Evolutionary conservation across 129 eudicot genomes (phyloP).

Genomic region (Chrysanthemum makinoi): DNA sequence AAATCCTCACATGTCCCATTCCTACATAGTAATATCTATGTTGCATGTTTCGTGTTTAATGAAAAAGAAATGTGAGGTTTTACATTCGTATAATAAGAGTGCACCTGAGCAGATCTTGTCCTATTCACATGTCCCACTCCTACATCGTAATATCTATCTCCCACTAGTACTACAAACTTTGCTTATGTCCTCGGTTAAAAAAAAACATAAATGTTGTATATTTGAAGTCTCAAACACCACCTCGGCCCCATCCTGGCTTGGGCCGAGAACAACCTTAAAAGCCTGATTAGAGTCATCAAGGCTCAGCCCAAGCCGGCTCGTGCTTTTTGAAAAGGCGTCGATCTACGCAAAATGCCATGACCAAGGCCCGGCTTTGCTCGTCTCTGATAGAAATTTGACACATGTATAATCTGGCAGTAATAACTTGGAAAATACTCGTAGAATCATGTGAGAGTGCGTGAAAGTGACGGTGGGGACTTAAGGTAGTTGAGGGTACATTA

Average conservation of each 20-base stretch:
- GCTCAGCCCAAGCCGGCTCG: too few species aligned
- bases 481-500: slow-evolving; percentile 24
- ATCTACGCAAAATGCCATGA: too few species aligned
- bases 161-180: background rate
- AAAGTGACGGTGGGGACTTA: slow-evolving; percentile 8
- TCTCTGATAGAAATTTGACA: too few species aligned
- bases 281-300: too few species aligned
- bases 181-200: background rate
- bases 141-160: slow-evolving; percentile 5
- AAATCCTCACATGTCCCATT: slow-evolving; percentile 14
- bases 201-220: too few species aligned
- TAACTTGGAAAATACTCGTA: background rate
- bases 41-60: slow-evolving; percentile 4
- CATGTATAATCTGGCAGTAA: too few species aligned
- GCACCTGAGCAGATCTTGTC: slow-evolving; percentile 28
- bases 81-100: slow-evolving; percentile 10
- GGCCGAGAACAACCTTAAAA: too few species aligned
- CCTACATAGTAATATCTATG: slow-evolving; percentile 11
- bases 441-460: slow-evolving; percentile 19
- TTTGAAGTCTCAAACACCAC: too few species aligned
- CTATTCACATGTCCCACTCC: slow-evolving; percentile 25
- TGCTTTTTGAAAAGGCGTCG: too few species aligned
- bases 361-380: too few species aligned
- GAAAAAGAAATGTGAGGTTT: slow-evolving; percentile 14
- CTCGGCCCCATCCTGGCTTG: too few species aligned